Percentiles rank a stretch among this genome's conserved stretches.
phyloP scores from a whole-genome alignment of 2,329 filamentous ascomycete species.

The Stagonosporopsis tanaceti region DNA sequence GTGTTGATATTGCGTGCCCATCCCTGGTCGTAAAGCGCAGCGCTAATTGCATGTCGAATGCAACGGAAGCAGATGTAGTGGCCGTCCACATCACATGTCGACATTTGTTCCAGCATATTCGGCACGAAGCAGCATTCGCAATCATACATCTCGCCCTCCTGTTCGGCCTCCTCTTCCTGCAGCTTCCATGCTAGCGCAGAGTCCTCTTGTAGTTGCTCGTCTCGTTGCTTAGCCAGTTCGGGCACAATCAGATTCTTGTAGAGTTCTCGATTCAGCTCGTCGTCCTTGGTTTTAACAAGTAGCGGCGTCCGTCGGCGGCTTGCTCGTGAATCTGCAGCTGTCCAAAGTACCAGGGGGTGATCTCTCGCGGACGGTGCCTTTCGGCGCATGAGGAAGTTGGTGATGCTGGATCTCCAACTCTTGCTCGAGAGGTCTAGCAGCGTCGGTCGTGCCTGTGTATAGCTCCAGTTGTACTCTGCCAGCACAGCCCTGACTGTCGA shows the following conservation, averaged over 20 bases:
- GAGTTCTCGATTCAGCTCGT: slow-evolving; percentile 61
- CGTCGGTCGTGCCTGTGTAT: slow-evolving; percentile 73
- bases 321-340: slow-evolving; percentile 61
- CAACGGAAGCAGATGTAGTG: slow-evolving; percentile 85
- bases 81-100: slow-evolving; percentile 71
- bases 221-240: slow-evolving; percentile 49
- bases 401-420: slow-evolving; percentile 80
- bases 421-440: slow-evolving; percentile 73
- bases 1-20: slow-evolving; percentile 83
- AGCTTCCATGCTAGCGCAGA: slow-evolving; percentile 53
- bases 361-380: slow-evolving; percentile 63
- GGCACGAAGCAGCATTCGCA: slow-evolving; percentile 81
- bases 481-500: slow-evolving; percentile 81
- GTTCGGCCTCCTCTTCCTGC: slow-evolving; percentile 59
- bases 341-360: slow-evolving; percentile 70
- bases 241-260: slow-evolving; percentile 55
- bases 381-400: slow-evolving; percentile 73
- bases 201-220: slow-evolving; percentile 52
- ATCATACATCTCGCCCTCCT: slow-evolving; percentile 63
- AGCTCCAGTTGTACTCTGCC: slow-evolving; percentile 81
- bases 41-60: slow-evolving; percentile 80
- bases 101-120: slow-evolving; percentile 75
- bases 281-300: slow-evolving; percentile 70
- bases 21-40: slow-evolving; percentile 91
- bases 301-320: slow-evolving; percentile 66